phyloP scores from a whole-genome alignment of 2,329 filamentous ascomycete species.

The Aspergillus melleus region DNA sequence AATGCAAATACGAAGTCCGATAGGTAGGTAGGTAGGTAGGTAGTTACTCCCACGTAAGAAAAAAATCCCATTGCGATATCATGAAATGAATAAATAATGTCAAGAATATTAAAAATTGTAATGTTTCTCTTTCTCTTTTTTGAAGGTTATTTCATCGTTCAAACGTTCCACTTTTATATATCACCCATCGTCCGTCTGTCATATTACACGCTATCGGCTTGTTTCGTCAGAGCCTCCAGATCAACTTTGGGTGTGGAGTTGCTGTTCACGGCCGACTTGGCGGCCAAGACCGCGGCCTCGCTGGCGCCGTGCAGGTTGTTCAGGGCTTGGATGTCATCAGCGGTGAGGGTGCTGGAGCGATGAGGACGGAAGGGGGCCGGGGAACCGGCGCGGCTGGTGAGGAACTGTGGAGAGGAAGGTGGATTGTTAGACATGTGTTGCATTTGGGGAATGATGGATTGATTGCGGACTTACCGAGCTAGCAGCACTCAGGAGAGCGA shows the following conservation, averaged over 20 bases:
- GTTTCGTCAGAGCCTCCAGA: conserved; percentile 38
- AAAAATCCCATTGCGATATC: background rate
- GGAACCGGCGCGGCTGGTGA: conserved; percentile 67
- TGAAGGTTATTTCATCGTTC: too few relatives aligned
- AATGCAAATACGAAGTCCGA: too few relatives aligned
- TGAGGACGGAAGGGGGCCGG: conserved; percentile 64
- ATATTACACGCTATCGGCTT: conserved; percentile 35
- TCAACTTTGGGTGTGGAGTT: conserved; percentile 35
- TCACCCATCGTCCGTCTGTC: background rate
- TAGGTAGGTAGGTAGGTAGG: too few relatives aligned
- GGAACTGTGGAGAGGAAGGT: conserved; percentile 58
- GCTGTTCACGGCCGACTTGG: conserved; percentile 20
- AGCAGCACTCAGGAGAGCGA: conserved; percentile 80
- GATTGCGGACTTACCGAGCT: conserved; percentile 67
- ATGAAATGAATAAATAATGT: background rate
- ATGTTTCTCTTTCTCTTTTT: background rate
- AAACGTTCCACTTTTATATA: too few relatives aligned
- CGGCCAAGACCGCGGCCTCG: conserved; percentile 15
- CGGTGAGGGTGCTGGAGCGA: conserved; percentile 52
- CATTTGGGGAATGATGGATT: background rate
- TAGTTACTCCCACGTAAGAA: background rate
- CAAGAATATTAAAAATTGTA: background rate
- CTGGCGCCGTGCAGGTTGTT: conserved; percentile 38
- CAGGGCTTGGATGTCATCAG: conserved; percentile 46
- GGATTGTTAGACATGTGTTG: too few relatives aligned